phyloP scores from a whole-genome alignment of 1,284 basidiomycete genomes.

The Golubevia pallescens region DNA sequence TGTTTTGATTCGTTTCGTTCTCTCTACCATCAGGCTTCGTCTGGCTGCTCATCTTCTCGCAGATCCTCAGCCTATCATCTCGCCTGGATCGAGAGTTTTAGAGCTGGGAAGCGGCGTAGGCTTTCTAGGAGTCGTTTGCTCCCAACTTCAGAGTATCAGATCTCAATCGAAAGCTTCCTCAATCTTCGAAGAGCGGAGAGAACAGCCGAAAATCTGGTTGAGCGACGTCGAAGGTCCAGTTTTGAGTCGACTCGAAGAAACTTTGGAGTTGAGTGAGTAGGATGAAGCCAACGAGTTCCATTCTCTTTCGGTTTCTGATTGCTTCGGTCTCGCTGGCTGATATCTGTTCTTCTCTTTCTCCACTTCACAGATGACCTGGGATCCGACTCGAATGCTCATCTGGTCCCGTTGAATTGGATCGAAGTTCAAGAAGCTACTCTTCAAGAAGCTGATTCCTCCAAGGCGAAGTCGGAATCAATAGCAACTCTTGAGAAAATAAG shows the following conservation, averaged over 20 bases:
- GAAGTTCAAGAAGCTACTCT: neutral
- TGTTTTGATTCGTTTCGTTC: neutral
- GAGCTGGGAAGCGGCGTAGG: constrained; percentile 33
- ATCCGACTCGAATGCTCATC: neutral
- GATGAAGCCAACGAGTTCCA: too few species aligned
- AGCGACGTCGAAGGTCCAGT: constrained; percentile 12
- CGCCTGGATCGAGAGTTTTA: constrained; percentile 11
- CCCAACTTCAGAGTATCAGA: neutral
- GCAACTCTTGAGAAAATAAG: neutral
- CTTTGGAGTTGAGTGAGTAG: neutral
- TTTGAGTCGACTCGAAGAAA: too few species aligned
- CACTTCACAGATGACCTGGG: neutral
- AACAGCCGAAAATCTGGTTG: constrained; percentile 8
- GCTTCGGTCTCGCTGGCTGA: neutral
- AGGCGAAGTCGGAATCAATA: neutral
- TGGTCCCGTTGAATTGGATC: neutral
- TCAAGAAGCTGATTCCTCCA: neutral
- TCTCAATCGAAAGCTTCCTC: neutral
- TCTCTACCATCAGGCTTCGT: constrained; percentile 11
- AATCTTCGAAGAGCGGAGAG: constrained; percentile 3
- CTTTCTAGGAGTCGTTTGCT: constrained; percentile 8
- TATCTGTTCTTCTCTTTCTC: neutral
- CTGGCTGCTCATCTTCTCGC: constrained; percentile 23
- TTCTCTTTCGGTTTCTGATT: neutral
- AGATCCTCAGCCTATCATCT: constrained; percentile 8